Conservation (phyloP, 2,329 filamentous ascomycete species). For the Exophiala phaeomuriformis region DNA sequence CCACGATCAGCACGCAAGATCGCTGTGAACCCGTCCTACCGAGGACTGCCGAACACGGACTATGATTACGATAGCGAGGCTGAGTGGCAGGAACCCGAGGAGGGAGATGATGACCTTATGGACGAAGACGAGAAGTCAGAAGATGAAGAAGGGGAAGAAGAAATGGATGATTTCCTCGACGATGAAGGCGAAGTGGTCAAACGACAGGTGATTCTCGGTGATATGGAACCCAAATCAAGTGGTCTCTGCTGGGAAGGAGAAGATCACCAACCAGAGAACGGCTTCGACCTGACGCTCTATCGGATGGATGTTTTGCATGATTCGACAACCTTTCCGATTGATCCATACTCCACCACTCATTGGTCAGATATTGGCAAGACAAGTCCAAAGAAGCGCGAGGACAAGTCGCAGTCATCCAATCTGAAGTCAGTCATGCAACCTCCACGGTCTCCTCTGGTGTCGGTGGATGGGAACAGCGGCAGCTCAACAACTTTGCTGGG, state of each 20-base stretch:
- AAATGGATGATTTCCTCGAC: conserved; percentile 85
- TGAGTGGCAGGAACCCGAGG: conserved; percentile 60
- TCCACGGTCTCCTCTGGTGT: conserved; percentile 26
- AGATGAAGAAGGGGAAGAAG: conserved; percentile 63
- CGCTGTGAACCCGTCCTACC: conserved; percentile 49
- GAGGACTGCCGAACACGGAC: conserved; percentile 47
- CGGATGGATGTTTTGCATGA: conserved; percentile 54
- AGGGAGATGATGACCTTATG: conserved; percentile 63
- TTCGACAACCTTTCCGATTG: conserved; percentile 48
- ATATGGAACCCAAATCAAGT: conserved; percentile 67
- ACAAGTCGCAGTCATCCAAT: conserved; percentile 27
- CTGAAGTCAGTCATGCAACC: conserved; percentile 29
- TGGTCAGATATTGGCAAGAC: conserved; percentile 48
- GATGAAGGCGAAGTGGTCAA: conserved; percentile 67
- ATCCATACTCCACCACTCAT: conserved; percentile 77
- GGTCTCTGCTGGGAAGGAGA: conserved; percentile 77
- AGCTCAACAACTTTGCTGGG: background rate
- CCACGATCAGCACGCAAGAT: conserved; percentile 39
- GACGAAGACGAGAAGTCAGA: conserved; percentile 58
- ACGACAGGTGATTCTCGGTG: conserved; percentile 54
- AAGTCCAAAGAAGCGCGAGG: conserved; percentile 12
- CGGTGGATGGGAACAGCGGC: conserved; percentile 19
- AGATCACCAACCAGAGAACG: conserved; percentile 36
- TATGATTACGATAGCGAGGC: conserved; percentile 62
- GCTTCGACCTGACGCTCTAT: conserved; percentile 52